These are phyloP conservation scores for Cladorrhinum sp. DNA, from an alignment of 2,329 filamentous ascomycete species.

Conservation along the genomic window DNA sequence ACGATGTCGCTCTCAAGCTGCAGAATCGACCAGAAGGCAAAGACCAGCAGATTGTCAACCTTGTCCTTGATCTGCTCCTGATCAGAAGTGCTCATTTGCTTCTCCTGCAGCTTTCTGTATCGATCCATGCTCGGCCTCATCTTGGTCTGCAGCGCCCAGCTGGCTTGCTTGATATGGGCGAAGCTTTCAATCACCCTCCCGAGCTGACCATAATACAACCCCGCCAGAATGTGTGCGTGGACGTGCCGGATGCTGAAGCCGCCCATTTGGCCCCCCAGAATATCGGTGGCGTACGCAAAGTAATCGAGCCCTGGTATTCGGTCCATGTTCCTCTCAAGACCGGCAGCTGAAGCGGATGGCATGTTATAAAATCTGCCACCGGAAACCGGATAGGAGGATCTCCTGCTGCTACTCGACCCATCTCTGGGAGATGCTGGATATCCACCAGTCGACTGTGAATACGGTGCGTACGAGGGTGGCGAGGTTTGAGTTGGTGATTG, in stretches of 20 bases:
- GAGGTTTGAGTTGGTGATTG: conserved; percentile 54
- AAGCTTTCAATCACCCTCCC: conserved; percentile 84
- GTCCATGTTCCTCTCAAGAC: conserved; percentile 64
- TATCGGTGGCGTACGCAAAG: conserved; percentile 81
- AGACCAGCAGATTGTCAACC: conserved; percentile 62
- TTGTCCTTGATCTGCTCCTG: conserved; percentile 38
- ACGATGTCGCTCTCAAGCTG: conserved; percentile 94
- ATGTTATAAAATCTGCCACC: conserved; percentile 48
- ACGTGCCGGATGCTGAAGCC: conserved; percentile 79
- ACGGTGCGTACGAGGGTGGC: conserved; percentile 45
- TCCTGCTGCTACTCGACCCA: conserved; percentile 45
- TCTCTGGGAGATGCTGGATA: conserved; percentile 51
- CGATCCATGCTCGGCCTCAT: conserved; percentile 63
- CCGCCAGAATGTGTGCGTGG: conserved; percentile 79
- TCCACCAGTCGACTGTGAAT: conserved; percentile 47
- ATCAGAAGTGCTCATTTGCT: conserved; percentile 15
- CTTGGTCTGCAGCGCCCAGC: conserved; percentile 64
- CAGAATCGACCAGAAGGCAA: conserved; percentile 90
- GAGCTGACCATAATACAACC: conserved; percentile 84
- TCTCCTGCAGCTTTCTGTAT: conserved; percentile 41
- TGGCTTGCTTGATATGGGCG: conserved; percentile 56
- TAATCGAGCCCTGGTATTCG: conserved; percentile 87
- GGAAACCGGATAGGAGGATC: conserved; percentile 50
- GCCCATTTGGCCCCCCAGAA: conserved; percentile 76
- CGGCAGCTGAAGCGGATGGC: conserved; percentile 35